Evolutionary conservation across 306 rosid genomes (phyloP).

Genomic region (Alnus glutinosa): DNA sequence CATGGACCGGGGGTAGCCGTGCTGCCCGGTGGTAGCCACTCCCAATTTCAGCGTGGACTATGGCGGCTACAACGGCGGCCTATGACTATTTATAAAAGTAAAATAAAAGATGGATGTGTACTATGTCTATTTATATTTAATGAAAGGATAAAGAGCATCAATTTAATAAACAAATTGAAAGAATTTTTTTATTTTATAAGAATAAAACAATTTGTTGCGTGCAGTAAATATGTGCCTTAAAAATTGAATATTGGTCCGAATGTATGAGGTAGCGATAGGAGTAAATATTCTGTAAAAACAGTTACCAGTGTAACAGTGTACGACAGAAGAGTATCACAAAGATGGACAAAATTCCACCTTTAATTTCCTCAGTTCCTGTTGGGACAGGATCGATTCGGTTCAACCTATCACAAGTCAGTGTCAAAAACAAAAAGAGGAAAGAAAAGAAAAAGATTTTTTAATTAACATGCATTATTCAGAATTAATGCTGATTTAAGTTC

Average conservation of each 20-base stretch:
- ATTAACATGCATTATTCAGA: background rate
- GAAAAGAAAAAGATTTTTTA: background rate
- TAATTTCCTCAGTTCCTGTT: background rate
- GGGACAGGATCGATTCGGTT: background rate
- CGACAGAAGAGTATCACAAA: slow-evolving; percentile 12
- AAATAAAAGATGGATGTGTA: too few species aligned
- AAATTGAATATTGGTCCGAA: slow-evolving; percentile 14
- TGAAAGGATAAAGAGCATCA: too few species aligned
- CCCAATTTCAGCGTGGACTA: too few species aligned
- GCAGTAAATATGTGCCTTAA: slow-evolving; percentile 1
- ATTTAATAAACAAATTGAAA: too few species aligned
- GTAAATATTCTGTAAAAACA: slow-evolving; percentile 21
- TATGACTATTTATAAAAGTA: too few species aligned
- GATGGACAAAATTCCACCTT: background rate
- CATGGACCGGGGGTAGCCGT: too few species aligned
- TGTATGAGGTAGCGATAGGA: background rate
- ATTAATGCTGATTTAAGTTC: background rate
- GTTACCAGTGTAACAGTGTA: slow-evolving; percentile 5
- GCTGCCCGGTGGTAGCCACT: too few species aligned
- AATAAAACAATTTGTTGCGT: background rate
- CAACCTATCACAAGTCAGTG: background rate
- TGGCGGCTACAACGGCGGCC: too few species aligned
- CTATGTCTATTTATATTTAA: too few species aligned
- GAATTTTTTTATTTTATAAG: background rate
- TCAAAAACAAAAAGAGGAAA: background rate